A percentile compares a stretch with the other conserved stretches of the same genome.
These are phyloP conservation scores for Fusarium robinianum DNA, from an alignment of 2,329 filamentous ascomycete genomes.

Conservation along the genomic window DNA sequence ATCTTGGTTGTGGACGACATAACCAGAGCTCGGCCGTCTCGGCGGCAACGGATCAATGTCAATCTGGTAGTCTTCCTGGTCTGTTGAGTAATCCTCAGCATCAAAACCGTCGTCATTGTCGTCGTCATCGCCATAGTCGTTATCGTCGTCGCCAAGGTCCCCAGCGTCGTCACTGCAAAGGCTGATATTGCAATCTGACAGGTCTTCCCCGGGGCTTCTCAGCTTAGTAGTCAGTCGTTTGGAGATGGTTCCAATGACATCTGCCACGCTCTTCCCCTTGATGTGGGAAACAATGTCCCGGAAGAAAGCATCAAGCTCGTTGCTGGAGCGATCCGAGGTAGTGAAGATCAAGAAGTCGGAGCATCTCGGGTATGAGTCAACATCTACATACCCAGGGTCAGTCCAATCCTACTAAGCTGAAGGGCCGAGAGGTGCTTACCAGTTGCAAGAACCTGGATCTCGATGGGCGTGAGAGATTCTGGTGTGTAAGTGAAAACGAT, in stretches of 20 bases:
- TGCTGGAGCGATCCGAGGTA: slow-evolving; percentile 42
- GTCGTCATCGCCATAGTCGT: slow-evolving; percentile 1
- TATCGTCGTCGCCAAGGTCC: neutral
- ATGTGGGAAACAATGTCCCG: slow-evolving; percentile 43
- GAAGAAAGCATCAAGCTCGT: slow-evolving; percentile 51
- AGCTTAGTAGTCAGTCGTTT: slow-evolving; percentile 19
- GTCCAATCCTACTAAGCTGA: neutral
- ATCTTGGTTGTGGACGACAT: neutral
- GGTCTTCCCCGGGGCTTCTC: too few species aligned
- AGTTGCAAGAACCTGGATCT: slow-evolving; percentile 46
- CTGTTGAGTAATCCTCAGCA: slow-evolving; percentile 9
- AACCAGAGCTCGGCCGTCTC: neutral
- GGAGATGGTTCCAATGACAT: slow-evolving; percentile 24
- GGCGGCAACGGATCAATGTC: slow-evolving; percentile 22
- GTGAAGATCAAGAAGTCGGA: slow-evolving; percentile 51
- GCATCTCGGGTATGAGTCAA: slow-evolving; percentile 45
- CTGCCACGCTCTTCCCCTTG: slow-evolving; percentile 37
- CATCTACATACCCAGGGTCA: slow-evolving; percentile 22
- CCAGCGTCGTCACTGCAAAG: neutral
- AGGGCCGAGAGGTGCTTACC: slow-evolving; percentile 32
- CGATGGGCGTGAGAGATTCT: slow-evolving; percentile 36
- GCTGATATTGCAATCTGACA: too few species aligned
- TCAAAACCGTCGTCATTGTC: slow-evolving; percentile 18
- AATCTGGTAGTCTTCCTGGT: slow-evolving; percentile 21
- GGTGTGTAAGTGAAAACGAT: slow-evolving; percentile 63